These are phyloP conservation scores for Citrus medica DNA, from an alignment of 345 rosid genomes.

Conservation along the genomic window DNA sequence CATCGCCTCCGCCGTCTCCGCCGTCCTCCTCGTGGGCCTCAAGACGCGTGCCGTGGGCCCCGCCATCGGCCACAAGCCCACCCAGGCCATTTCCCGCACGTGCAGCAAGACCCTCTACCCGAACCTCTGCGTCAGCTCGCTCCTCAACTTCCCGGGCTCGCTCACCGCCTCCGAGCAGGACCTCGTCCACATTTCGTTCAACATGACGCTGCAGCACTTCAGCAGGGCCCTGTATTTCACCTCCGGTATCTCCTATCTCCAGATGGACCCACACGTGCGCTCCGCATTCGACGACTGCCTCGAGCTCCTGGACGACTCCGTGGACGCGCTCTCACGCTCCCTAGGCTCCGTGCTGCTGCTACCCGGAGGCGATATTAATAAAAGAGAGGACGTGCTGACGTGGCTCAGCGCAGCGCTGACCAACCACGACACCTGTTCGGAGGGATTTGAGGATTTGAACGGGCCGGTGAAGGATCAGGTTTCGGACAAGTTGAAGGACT, in stretches of 20 bases:
- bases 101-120: slow-evolving; percentile 71
- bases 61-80: slow-evolving; percentile 45
- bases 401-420: slow-evolving; percentile 97
- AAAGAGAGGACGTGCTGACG: slow-evolving; percentile 63
- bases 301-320: slow-evolving; percentile 84
- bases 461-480: slow-evolving; percentile 68
- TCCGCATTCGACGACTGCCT: slow-evolving; percentile 85
- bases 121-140: slow-evolving; percentile 60
- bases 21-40: slow-evolving; percentile 36
- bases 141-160: slow-evolving; percentile 68
- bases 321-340: slow-evolving; percentile 72
- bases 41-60: slow-evolving; percentile 20
- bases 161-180: slow-evolving; percentile 52
- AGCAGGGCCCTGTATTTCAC: slow-evolving; percentile 68
- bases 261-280: slow-evolving; percentile 59
- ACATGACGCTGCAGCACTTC: slow-evolving; percentile 87
- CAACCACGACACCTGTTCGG: slow-evolving; percentile 90
- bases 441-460: slow-evolving; percentile 60
- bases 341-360: slow-evolving; percentile 43
- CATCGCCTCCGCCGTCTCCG: slow-evolving; percentile 56
- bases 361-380: not conserved
- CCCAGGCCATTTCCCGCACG: slow-evolving; percentile 62
- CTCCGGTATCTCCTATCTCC: slow-evolving; percentile 41
- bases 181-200: slow-evolving; percentile 89
- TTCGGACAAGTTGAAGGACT: slow-evolving; percentile 50